Evolutionary conservation across 805 yeast genomes (phyloP).

Genomic region (Ogataea kodamae): DNA sequence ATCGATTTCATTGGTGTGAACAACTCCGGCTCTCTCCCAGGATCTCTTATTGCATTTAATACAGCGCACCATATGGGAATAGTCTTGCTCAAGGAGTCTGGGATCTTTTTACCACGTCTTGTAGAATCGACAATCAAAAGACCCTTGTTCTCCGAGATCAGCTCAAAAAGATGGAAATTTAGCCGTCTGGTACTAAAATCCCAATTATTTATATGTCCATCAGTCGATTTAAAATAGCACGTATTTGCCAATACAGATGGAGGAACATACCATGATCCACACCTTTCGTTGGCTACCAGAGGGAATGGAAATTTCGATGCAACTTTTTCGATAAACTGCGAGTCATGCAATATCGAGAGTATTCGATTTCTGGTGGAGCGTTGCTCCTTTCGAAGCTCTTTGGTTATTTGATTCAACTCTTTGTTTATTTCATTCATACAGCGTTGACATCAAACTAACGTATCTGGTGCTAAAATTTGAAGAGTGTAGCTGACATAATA

Average conservation of each 20-base stretch:
- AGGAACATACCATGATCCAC: conserved; percentile 81
- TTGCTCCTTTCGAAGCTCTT: conserved; percentile 47
- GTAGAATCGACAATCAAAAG: conserved; percentile 76
- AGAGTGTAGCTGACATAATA: too few relatives aligned
- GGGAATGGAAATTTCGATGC: conserved; percentile 37
- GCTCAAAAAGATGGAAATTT: conserved; percentile 64
- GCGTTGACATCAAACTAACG: too few relatives aligned
- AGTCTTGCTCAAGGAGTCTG: conserved; percentile 84
- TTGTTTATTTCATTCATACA: conserved; percentile 10
- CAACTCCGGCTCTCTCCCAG: conserved; percentile 22
- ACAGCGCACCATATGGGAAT: conserved; percentile 70
- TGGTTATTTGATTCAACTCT: conserved; percentile 26
- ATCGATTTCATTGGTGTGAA: conserved; percentile 52
- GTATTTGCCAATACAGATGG: conserved; percentile 41
- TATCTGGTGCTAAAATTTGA: too few relatives aligned
- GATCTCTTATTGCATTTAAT: conserved; percentile 12
- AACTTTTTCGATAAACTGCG: conserved; percentile 46
- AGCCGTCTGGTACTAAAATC: conserved; percentile 67
- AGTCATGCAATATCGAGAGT: conserved; percentile 68
- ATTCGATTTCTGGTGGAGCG: conserved; percentile 56
- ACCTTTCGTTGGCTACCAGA: conserved; percentile 71
- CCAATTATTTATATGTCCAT: conserved; percentile 86
- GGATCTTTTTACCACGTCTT: conserved; percentile 76
- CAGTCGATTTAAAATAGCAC: conserved; percentile 84
- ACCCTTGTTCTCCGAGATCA: conserved; percentile 43